Evolutionary conservation across 768 basidiomycete genomes (phyloP).

Genomic region (Ramaria rubella): DNA sequence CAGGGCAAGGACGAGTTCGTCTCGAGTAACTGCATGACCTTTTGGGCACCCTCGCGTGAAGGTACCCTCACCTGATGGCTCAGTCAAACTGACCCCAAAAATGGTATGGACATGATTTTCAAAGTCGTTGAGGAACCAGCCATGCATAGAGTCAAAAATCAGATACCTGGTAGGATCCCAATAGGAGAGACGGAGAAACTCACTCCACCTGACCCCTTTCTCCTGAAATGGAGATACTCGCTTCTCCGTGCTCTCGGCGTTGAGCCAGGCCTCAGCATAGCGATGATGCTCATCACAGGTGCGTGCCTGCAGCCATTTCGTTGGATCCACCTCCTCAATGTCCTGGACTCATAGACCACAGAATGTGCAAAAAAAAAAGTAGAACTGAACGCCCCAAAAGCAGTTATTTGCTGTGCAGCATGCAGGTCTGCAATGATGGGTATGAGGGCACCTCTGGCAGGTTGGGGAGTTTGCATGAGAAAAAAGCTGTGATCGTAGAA

Average conservation of each 20-base stretch:
- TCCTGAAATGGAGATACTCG: not conserved
- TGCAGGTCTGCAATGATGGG: conserved; percentile 26
- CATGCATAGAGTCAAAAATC: conserved; percentile 22
- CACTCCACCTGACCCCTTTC: conserved; percentile 15
- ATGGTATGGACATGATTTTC: not conserved
- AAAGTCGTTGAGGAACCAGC: conserved; percentile 7
- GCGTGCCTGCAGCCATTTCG: not conserved
- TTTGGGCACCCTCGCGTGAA: not conserved
- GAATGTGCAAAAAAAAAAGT: not conserved
- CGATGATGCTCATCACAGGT: not conserved
- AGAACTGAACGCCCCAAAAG: not conserved
- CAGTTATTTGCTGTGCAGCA: not conserved
- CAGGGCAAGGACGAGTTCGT: not conserved
- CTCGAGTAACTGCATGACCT: not conserved
- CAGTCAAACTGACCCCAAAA: not conserved
- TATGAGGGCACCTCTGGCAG: conserved; percentile 9
- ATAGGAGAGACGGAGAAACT: conserved; percentile 17
- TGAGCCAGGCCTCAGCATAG: not conserved
- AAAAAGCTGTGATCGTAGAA: conserved; percentile 31
- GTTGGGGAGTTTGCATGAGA: conserved; percentile 13
- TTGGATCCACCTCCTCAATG: not conserved
- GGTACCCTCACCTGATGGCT: not conserved
- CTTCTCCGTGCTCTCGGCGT: not conserved
- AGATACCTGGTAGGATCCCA: conserved; percentile 19
- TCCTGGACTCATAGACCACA: not conserved